These are phyloP conservation scores for Crithidia acanthocephali DNA, from an alignment of 208 protist genomes.

Conservation along the genomic window DNA sequence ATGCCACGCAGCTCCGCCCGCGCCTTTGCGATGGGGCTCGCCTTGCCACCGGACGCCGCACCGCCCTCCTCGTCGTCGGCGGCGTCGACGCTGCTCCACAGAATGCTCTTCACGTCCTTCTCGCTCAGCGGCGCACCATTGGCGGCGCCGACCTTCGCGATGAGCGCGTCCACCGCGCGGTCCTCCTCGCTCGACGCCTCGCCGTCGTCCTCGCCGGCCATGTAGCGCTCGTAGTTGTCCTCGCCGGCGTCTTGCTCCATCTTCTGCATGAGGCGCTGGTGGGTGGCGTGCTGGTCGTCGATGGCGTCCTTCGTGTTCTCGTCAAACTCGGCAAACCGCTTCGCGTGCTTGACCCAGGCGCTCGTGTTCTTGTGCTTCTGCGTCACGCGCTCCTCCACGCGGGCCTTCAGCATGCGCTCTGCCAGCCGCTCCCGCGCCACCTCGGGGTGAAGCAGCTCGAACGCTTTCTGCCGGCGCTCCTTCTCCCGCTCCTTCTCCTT, in stretches of 20 bases:
- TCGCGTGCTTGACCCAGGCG: constrained; percentile 91
- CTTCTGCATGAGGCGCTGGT: constrained; percentile 90
- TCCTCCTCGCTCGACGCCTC: constrained; percentile 79
- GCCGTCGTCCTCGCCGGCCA: constrained; percentile 44
- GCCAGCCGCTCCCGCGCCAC: constrained; percentile 72
- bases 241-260: constrained; percentile 89
- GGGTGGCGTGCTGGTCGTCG: constrained; percentile 82
- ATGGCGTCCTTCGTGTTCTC: constrained; percentile 85
- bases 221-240: constrained; percentile 65
- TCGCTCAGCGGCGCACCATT: constrained; percentile 17
- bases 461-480: constrained; percentile 79
- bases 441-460: constrained; percentile 91
- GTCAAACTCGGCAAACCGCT: constrained; percentile 84
- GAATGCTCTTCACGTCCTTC: constrained; percentile 41
- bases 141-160: constrained; percentile 37
- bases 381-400: constrained; percentile 89
- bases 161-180: constrained; percentile 80
- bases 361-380: constrained; percentile 95
- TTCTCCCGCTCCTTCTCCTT: constrained; percentile 92
- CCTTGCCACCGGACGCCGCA: constrained; percentile 3
- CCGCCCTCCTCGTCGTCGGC: constrained; percentile 15
- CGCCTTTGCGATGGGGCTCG: constrained; percentile 64
- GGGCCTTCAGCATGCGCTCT: constrained; percentile 77
- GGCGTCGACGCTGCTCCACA: constrained; percentile 48
- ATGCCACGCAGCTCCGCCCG: constrained; percentile 71